A percentile compares a stretch with the other conserved stretches of the same genome.
These are phyloP conservation scores for Xenosphaeropsis pyriputrescens DNA, from an alignment of 2,329 filamentous ascomycete species.

Conservation along the genomic window DNA sequence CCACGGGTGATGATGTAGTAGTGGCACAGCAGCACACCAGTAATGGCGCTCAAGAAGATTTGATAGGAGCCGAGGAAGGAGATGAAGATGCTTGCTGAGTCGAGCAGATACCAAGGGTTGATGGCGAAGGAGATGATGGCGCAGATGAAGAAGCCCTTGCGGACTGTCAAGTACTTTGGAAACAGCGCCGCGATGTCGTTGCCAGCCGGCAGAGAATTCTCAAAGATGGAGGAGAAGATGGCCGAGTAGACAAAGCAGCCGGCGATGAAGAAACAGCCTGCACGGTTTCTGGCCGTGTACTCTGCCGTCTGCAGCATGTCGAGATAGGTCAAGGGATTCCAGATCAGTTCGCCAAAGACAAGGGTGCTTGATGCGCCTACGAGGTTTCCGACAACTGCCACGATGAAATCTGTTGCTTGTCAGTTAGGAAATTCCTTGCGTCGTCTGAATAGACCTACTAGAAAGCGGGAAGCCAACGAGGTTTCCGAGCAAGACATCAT, in stretches of 20 bases:
- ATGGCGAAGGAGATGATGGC: constrained; percentile 20
- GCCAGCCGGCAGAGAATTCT: constrained; percentile 24
- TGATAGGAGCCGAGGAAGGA: constrained; percentile 26
- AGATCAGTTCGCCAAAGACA: constrained; percentile 20
- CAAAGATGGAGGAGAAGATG: constrained; percentile 27
- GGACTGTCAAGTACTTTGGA: constrained; percentile 24
- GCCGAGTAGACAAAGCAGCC: constrained; percentile 25
- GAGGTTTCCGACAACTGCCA: constrained; percentile 23
- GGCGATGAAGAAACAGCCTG: constrained; percentile 25
- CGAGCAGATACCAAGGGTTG: constrained; percentile 22
- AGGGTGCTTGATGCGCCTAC: constrained; percentile 18
- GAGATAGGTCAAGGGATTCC: constrained; percentile 21
- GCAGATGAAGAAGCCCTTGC: constrained; percentile 23
- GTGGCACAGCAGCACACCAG: constrained; percentile 25
- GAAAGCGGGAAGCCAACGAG: constrained; percentile 24
- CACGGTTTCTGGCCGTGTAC: constrained; percentile 20
- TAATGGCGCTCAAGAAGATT: constrained; percentile 25
- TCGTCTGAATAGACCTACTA: constrained; percentile 8
- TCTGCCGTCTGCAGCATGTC: constrained; percentile 19
- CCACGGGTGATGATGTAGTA: constrained; percentile 25
- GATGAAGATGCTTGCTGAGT: constrained; percentile 21
- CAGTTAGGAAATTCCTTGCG: constrained; percentile 8
- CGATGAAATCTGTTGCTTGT: constrained; percentile 11
- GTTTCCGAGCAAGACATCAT: constrained; percentile 25
- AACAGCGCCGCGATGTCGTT: constrained; percentile 22